Base-by-base conservation (phyloP, 768 basidiomycete genomes). In the Tulasnella sp. region DNA sequence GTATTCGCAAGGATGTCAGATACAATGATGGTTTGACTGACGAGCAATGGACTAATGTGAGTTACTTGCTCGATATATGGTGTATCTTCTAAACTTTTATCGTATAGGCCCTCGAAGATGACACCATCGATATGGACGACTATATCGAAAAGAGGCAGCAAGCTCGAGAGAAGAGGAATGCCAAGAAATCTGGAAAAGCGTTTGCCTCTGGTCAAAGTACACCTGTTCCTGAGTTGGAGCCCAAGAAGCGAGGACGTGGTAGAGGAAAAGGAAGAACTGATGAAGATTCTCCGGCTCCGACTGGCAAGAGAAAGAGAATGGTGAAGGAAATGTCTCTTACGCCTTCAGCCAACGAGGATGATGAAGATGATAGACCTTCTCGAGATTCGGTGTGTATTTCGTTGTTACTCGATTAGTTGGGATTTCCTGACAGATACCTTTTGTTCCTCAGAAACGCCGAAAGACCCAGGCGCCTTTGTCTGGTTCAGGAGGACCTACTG, bases 1-100 rank as follows among this genome's bases (percentile, higher is more conserved):
- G 91, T 58, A 75, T 78, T 53, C 75, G 89, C 57, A 86, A 79
- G 53, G 73, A 83, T 37, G 88, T 98, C 55, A 82, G 78, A 61
- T 98, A 98, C 62, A 92, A 83, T 53, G 93, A 96, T 62, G 91
- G 91, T 13, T 72, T 98, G 50, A 83, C 79, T 46, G 93, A 98
- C 58, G 93, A 95, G 61, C 82, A 91, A 58, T 95, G 89, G 83
- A 78, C 88, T 28, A 74, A 84, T 74, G 82, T 82, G 61, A 53
- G 74, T 69, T n/a, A n/a, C n/a, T n/a, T n/a, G n/a, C n/a, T n/a
- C n/a, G n/a, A n/a, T n/a, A n/a, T n/a, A n/a, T n/a, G n/a, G n/a
- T n/a, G n/a, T n/a, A n/a, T n/a, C n/a, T n/a, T 33, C 24, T 19
- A n/a, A n/a, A 20, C n/a, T 8, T 43, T 16, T 9, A 8, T 16